Conservation (phyloP, 2,329 filamentous ascomycete genomes). For the Sporothrix schenckii region DNA sequence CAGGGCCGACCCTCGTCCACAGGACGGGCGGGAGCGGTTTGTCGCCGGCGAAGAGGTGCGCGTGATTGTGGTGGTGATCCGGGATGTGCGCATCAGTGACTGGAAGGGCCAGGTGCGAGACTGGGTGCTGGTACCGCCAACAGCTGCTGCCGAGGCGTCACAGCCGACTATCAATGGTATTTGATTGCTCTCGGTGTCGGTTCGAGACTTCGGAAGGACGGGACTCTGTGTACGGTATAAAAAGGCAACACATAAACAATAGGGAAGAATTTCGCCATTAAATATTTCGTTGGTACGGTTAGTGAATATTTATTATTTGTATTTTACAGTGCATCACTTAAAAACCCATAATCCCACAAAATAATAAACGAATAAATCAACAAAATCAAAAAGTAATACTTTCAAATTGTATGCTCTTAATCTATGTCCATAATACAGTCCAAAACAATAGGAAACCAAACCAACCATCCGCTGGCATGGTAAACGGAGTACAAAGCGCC, state of each 20-base stretch:
- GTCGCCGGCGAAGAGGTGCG: slow-evolving; percentile 81
- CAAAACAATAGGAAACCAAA: background rate
- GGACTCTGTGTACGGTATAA: background rate
- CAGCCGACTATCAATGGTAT: slow-evolving; percentile 47
- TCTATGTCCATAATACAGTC: background rate
- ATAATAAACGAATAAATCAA: background rate
- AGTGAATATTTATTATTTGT: too few relatives aligned
- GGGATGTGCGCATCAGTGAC: slow-evolving; percentile 84
- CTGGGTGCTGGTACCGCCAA: slow-evolving; percentile 56
- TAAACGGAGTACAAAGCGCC: slow-evolving; percentile 1
- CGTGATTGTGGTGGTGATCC: slow-evolving; percentile 83
- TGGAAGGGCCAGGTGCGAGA: slow-evolving; percentile 95
- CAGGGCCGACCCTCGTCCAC: slow-evolving; percentile 43
- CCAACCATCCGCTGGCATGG: background rate
- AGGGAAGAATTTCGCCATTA: background rate
- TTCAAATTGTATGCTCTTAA: background rate
- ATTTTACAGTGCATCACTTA: too few relatives aligned
- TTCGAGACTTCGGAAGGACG: too few relatives aligned
- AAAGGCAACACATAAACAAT: background rate
- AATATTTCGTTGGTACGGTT: too few relatives aligned
- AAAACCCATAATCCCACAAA: too few relatives aligned
- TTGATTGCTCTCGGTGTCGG: background rate
- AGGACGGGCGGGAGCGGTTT: slow-evolving; percentile 65
- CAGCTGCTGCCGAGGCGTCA: slow-evolving; percentile 34
- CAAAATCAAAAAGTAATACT: background rate